These are phyloP conservation scores for Clavariopsis aquatica DNA, from an alignment of 495 filamentous ascomycete genomes.

Conservation along the genomic window DNA sequence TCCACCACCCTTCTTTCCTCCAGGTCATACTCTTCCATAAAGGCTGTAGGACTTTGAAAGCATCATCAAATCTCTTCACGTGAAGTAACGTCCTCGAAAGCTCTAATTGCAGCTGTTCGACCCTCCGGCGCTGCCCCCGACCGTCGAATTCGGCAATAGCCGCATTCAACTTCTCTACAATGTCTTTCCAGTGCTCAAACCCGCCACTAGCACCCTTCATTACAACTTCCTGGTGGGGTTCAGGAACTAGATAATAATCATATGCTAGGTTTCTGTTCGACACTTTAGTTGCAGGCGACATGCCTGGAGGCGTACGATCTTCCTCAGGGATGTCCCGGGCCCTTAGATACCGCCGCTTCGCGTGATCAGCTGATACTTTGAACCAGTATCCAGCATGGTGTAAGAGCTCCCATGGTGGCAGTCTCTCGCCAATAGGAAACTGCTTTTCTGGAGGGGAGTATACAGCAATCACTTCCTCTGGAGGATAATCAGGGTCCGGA, in stretches of 20 bases:
- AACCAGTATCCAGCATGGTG: constrained; percentile 92
- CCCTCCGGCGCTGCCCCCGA: constrained; percentile 62
- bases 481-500: constrained; percentile 13
- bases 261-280: constrained; percentile 69
- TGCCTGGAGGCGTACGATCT: constrained; percentile 67
- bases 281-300: constrained; percentile 67
- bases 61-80: constrained; percentile 62
- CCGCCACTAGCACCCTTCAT: constrained; percentile 51
- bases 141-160: constrained; percentile 67
- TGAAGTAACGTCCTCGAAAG: constrained; percentile 68
- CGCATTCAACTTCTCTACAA: constrained; percentile 60
- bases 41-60: constrained; percentile 66
- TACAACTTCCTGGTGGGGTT: constrained; percentile 71
- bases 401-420: constrained; percentile 75
- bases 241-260: constrained; percentile 82
- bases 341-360: constrained; percentile 58
- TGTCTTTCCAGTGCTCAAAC: constrained; percentile 65
- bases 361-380: constrained; percentile 65
- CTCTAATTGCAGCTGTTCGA: constrained; percentile 69
- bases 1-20: constrained; percentile 79
- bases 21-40: constrained; percentile 74
- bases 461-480: constrained; percentile 37
- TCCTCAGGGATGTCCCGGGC: constrained; percentile 72
- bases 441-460: constrained; percentile 70
- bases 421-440: constrained; percentile 60